phyloP scores from a whole-genome alignment of 805 yeast genomes.

The Ogataea pignaliae region DNA sequence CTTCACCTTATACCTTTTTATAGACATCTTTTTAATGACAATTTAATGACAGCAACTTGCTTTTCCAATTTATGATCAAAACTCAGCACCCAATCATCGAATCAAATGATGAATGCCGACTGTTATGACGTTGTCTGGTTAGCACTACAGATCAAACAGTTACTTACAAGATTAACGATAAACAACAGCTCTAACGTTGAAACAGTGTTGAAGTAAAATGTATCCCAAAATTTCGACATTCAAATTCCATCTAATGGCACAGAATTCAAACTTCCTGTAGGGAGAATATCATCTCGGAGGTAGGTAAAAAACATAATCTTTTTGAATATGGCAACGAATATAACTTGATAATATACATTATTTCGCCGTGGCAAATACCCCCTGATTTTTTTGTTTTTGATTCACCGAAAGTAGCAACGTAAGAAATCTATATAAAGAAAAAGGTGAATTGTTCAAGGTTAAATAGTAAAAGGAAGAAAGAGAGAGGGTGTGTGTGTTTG shows the following conservation, averaged over 20 bases:
- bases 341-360: slow-evolving; percentile 56
- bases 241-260: slow-evolving; percentile 47
- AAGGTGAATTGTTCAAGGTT: background rate
- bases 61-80: too few relatives aligned
- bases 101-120: too few relatives aligned
- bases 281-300: slow-evolving; percentile 51
- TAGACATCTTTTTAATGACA: too few relatives aligned
- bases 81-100: too few relatives aligned
- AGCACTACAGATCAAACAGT: too few relatives aligned
- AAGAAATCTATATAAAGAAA: background rate
- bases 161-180: too few relatives aligned
- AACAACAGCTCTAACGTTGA: too few relatives aligned
- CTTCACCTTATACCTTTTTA: too few relatives aligned
- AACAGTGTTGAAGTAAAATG: slow-evolving; percentile 15
- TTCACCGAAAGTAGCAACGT: slow-evolving; percentile 25
- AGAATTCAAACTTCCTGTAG: slow-evolving; percentile 60
- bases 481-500: too few relatives aligned
- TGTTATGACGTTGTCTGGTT: too few relatives aligned
- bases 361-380: slow-evolving; percentile 69
- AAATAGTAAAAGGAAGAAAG: too few relatives aligned
- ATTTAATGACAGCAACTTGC: too few relatives aligned
- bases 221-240: slow-evolving; percentile 53
- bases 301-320: slow-evolving; percentile 38
- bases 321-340: slow-evolving; percentile 56
- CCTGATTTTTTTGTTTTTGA: slow-evolving; percentile 52